Percentiles rank a stretch among this genome's conserved stretches.
These are phyloP conservation scores for Fusarium sp. DNA, from an alignment of 2,329 filamentous ascomycete genomes.

Conservation along the genomic window DNA sequence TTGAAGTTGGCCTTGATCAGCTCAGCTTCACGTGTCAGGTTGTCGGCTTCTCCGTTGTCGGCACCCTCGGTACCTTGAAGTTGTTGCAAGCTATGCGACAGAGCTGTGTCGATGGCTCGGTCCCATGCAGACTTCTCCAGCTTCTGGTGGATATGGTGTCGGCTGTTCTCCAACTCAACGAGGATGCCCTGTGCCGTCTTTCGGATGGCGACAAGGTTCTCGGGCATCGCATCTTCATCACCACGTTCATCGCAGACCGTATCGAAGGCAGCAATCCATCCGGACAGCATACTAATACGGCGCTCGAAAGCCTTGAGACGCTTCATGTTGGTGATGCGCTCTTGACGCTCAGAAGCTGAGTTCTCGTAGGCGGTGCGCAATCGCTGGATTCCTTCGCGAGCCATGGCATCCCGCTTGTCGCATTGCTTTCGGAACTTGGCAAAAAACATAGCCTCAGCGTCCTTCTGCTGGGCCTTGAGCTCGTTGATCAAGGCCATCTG, in stretches of 20 bases:
- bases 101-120: conserved; percentile 83
- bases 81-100: conserved; percentile 85
- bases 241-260: conserved; percentile 74
- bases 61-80: conserved; percentile 66
- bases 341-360: conserved; percentile 78
- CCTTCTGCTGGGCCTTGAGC: conserved; percentile 90
- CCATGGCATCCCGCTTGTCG: conserved; percentile 81
- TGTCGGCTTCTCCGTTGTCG: conserved; percentile 72
- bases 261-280: conserved; percentile 94
- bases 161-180: conserved; percentile 86
- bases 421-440: conserved; percentile 90
- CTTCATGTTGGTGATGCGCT: conserved; percentile 82
- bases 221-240: conserved; percentile 66
- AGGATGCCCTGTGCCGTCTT: conserved; percentile 91
- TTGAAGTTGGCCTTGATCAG: conserved; percentile 85
- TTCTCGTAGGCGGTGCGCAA: conserved; percentile 88
- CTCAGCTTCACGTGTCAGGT: conserved; percentile 83
- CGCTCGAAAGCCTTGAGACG: conserved; percentile 84
- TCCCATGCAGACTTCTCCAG: conserved; percentile 88
- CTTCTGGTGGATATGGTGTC: conserved; percentile 89
- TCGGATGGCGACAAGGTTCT: conserved; percentile 77
- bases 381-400: conserved; percentile 81
- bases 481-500: conserved; percentile 98
- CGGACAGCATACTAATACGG: conserved; percentile 84
- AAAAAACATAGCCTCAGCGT: conserved; percentile 83